Conservation (phyloP, 108 stramenopile genomes). For the Nitzschia sp. region DNA sequence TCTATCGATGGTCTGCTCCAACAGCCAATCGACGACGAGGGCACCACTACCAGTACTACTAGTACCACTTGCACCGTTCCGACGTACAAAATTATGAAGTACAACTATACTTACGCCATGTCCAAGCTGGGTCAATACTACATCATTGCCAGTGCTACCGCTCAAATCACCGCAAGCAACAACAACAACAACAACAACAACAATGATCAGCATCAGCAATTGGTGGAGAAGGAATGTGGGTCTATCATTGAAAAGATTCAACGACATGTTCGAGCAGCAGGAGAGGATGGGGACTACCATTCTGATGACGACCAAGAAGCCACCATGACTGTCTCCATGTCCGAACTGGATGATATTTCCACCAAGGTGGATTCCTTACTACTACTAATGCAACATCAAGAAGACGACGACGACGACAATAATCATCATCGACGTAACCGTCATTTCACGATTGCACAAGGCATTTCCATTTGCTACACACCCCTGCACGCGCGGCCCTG, state of each 20-base stretch:
- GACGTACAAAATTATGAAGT: conserved; percentile 19
- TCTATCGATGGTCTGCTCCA: not conserved
- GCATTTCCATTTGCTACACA: conserved; percentile 35
- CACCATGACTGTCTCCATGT: conserved; percentile 11
- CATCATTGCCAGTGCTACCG: conserved; percentile 10
- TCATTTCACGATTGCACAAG: conserved; percentile 16
- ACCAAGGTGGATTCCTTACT: not conserved
- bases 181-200: too few species aligned
- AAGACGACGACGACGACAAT: too few species aligned
- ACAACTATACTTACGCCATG: conserved; percentile 30
- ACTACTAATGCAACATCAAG: too few species aligned
- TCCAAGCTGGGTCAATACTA: conserved; percentile 32
- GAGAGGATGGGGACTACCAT: conserved; percentile 27
- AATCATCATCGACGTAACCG: not conserved
- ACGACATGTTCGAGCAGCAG: conserved; percentile 4
- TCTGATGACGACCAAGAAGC: conserved; percentile 13
- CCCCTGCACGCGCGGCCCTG: conserved; percentile 30
- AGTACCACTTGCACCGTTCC: conserved; percentile 17
- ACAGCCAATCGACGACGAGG: not conserved
- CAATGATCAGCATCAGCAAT: too few species aligned
- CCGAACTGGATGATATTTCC: conserved; percentile 8
- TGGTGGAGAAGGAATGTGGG: conserved; percentile 3
- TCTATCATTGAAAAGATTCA: conserved; percentile 15
- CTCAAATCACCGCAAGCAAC: not conserved
- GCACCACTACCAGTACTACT: not conserved